A percentile compares a stretch with the other conserved stretches of the same genome.
Evolutionary conservation across 2,329 filamentous ascomycete species (phyloP).

Genomic region (Sporothrix protearum): DNA sequence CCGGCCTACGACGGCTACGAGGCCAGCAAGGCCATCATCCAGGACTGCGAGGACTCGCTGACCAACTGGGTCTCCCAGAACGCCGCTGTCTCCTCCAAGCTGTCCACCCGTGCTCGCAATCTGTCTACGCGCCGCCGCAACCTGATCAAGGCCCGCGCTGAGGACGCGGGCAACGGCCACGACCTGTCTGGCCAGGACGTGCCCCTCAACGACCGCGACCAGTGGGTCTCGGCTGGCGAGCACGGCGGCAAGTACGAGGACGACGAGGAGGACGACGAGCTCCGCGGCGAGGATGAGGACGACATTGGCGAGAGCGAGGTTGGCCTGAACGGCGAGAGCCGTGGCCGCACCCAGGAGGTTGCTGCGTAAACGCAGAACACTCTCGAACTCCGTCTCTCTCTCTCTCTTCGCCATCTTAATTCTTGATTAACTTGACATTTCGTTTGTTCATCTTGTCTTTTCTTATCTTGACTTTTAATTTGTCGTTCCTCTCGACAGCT

Average conservation of each 20-base stretch:
- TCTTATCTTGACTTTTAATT: neutral
- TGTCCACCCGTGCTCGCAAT: slow-evolving; percentile 82
- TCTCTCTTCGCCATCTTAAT: too few relatives aligned
- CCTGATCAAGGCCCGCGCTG: slow-evolving; percentile 63
- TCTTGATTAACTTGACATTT: neutral
- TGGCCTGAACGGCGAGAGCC: slow-evolving; percentile 54
- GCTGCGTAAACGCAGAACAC: slow-evolving; percentile 39
- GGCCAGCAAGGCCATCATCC: slow-evolving; percentile 96
- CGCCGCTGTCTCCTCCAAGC: slow-evolving; percentile 79
- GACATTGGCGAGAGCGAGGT: slow-evolving; percentile 45
- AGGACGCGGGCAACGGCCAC: slow-evolving; percentile 70
- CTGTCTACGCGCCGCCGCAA: slow-evolving; percentile 80
- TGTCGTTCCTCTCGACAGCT: slow-evolving; percentile 2
- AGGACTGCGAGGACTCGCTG: slow-evolving; percentile 95
- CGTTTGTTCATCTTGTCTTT: neutral
- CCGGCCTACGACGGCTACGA: slow-evolving; percentile 97
- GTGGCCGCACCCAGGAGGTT: slow-evolving; percentile 55
- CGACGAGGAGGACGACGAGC: slow-evolving; percentile 53
- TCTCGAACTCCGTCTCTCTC: neutral
- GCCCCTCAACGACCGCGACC: slow-evolving; percentile 72
- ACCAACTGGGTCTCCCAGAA: slow-evolving; percentile 96
- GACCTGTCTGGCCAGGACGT: slow-evolving; percentile 82
- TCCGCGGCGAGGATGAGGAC: slow-evolving; percentile 33
- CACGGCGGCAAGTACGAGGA: slow-evolving; percentile 63
- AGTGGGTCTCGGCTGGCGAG: slow-evolving; percentile 73